Conservation (phyloP, 116 monocot species). For the Iris pallida region DNA sequence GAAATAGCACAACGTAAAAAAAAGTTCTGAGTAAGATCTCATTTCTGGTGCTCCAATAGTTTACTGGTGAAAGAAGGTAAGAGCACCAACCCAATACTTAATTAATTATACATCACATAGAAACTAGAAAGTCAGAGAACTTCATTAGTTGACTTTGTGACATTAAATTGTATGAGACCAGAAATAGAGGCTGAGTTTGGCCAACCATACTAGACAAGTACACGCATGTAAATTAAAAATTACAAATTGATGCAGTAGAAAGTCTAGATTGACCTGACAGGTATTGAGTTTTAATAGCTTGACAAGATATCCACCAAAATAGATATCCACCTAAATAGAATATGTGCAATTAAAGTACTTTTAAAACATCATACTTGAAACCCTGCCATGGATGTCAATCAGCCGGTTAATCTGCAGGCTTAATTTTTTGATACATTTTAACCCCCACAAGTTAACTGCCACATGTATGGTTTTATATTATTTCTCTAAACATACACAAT, state of each 20-base stretch:
- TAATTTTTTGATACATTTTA: conserved; percentile 72
- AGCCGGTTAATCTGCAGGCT: conserved; percentile 88
- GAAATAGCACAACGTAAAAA: too few relatives aligned
- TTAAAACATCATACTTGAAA: conserved; percentile 40
- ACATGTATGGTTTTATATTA: too few relatives aligned
- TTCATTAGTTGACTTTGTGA: too few relatives aligned
- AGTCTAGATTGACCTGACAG: background rate
- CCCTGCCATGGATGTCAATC: conserved; percentile 56
- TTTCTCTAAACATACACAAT: too few relatives aligned
- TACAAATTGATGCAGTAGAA: background rate
- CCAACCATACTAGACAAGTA: background rate
- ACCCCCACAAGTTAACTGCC: conserved; percentile 64
- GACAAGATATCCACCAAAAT: background rate
- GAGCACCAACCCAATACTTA: too few relatives aligned
- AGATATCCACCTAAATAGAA: background rate
- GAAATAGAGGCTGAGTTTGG: too few relatives aligned
- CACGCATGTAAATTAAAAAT: background rate
- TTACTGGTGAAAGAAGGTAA: too few relatives aligned
- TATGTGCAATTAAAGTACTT: background rate
- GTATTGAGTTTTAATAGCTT: background rate
- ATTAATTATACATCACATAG: too few relatives aligned
- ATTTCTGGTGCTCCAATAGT: too few relatives aligned
- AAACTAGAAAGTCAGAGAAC: too few relatives aligned
- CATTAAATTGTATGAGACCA: too few relatives aligned
- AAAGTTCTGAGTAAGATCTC: too few relatives aligned